Base-by-base conservation (phyloP, 257 asterid genomes). In the Salvia hispanica region DNA sequence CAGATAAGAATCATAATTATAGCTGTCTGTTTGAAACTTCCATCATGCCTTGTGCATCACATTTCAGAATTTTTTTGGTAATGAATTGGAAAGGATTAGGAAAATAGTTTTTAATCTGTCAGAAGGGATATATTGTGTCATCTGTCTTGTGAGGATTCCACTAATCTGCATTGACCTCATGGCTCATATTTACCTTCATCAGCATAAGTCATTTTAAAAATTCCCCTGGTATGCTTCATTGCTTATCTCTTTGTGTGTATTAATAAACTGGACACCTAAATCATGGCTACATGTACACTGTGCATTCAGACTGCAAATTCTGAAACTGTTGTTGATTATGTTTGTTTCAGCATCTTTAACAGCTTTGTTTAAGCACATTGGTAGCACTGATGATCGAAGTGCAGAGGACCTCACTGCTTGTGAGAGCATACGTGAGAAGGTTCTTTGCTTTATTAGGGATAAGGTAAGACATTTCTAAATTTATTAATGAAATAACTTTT, bases 401-500 rank as follows among this genome's bases (percentile, higher is more conserved):
- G 78, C 87, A 1, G 98, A 90, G 58, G 96, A 92, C 66, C 74
- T 80, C 69, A 78, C 85, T 78, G 78, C 90, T 58, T 88, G 97
- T 87, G 98, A 93, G 79, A 79, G 83, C 72, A 74, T 86, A 40
- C 97, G 98, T 15, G 96, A 93, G 78, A 93, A 90, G 76, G 96
- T 88, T 79, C 82, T 93, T 44, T 73, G 86, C 80, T 93, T 90
- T 83, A 72, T 93, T 58, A 81, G 90, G 67, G 98, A 93, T 75
- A 93, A 86, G 97, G 97, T 86, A 69, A 46, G 66, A 63, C 8
- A 31, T 40, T 7, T 16, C 53, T 68, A 46, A 48, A 45, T 54
- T 15, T 37, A 37, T 48, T 45, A 43, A 36, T 11, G 33, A 25
- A 25, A 25, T 25, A 25, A 12, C 15, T 25, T 15, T 72, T 48